Base-by-base conservation (phyloP, 2,329 filamentous ascomycete species). In the Chalara sp. region DNA sequence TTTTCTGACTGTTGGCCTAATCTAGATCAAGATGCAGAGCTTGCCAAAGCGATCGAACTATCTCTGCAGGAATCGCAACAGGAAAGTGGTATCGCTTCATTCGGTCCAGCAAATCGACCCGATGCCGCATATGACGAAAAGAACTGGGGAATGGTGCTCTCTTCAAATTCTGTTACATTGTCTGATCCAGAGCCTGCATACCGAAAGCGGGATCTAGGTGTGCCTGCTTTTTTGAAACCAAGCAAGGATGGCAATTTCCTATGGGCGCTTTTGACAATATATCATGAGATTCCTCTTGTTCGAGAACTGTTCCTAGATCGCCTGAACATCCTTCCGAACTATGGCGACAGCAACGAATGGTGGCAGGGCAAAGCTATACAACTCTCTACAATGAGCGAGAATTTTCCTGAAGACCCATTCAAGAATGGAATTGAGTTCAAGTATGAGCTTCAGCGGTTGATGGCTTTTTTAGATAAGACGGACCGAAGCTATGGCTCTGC, bases 401-500 rank as follows among this genome's bases (percentile, higher is more conserved):
- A 45, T 21, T 21, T 21, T 21, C 21, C 21, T 21, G 21, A 21
- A 21, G 3, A 21, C 21, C 41, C 50, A 35, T 40, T 53, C 41
- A 52, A 56, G 28, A 43, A 63, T 35, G 48, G 58, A n/a, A 42
- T 63, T 33, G 49, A 59, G 32, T 65, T 63, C 45, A 64, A 72
- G 10, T 64, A 70, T 13, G 81, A 84, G 61, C 56, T 83, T 2
- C 81, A 84, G 56, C 77, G 81, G 11, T 63, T 85, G 5, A 75
- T 85, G 69, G 81, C 80, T 7, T 84, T 85, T 54, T 70, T 85
- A 3, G 81, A 84, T 51, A 68, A 65, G 7, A 81, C 80, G 0
- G 76, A 83, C 30, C 73, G 82, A 42, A 76, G 74, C 42, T 83
- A 83, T 56, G 81, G 78, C 11, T 78, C 76, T 0, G 73, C 73